These are phyloP conservation scores for Stephania cephalantha DNA, from an alignment of 164 flowering plant species.

Conservation along the genomic window DNA sequence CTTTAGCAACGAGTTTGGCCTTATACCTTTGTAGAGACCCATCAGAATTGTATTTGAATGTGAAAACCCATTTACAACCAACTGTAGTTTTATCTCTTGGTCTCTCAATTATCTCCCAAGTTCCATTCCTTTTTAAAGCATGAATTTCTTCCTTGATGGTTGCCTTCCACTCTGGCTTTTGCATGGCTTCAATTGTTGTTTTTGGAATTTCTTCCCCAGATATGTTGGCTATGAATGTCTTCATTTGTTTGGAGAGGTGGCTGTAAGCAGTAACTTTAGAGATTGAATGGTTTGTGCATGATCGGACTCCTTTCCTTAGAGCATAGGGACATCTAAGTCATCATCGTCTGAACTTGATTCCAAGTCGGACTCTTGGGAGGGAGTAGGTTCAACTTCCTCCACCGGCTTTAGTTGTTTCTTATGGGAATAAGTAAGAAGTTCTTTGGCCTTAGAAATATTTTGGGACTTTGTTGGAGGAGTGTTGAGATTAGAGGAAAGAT, in stretches of 20 bases:
- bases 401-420: too few species aligned
- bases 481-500: neutral
- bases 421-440: neutral
- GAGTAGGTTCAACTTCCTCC: too few species aligned
- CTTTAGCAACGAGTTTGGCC: neutral
- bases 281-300: neutral
- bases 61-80: conserved; percentile 4
- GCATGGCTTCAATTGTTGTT: neutral
- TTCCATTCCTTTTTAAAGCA: neutral
- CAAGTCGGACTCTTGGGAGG: neutral
- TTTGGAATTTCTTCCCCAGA: neutral
- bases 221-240: neutral
- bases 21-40: neutral
- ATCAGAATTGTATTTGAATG: neutral
- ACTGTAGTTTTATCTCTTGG: neutral
- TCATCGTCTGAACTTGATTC: neutral
- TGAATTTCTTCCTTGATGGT: neutral
- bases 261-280: neutral
- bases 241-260: neutral
- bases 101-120: neutral
- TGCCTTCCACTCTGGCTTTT: neutral
- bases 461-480: neutral
- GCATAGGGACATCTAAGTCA: neutral
- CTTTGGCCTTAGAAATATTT: neutral
- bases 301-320: neutral